These are phyloP conservation scores for Panaeolus papilionaceus DNA, from an alignment of 768 basidiomycete genomes.

Conservation along the genomic window DNA sequence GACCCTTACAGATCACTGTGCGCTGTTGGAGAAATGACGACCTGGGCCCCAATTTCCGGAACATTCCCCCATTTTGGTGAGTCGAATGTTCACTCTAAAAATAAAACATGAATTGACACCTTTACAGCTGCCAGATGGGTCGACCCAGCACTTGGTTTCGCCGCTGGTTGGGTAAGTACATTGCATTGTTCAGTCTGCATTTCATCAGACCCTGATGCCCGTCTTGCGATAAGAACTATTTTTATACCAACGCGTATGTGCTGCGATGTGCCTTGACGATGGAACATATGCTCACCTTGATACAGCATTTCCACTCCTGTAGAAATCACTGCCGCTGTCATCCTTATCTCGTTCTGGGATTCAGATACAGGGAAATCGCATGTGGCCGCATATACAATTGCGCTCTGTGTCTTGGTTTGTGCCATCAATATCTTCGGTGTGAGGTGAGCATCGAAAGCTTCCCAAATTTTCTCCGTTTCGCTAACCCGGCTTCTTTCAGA, in stretches of 20 bases:
- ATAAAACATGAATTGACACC: not conserved
- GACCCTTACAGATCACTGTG: constrained; percentile 55
- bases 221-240: constrained; percentile 41
- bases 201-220: constrained; percentile 13
- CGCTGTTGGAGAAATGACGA: constrained; percentile 81
- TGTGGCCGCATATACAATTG: constrained; percentile 60
- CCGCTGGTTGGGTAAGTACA: constrained; percentile 59
- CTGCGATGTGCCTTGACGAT: not conserved
- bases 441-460: constrained; percentile 41
- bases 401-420: constrained; percentile 63
- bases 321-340: constrained; percentile 76
- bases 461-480: not conserved
- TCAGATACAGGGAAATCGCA: constrained; percentile 47
- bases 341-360: constrained; percentile 80
- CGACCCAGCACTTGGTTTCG: constrained; percentile 63
- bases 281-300: constrained; percentile 5
- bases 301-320: constrained; percentile 67
- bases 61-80: constrained; percentile 76
- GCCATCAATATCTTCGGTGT: constrained; percentile 75
- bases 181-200: constrained; percentile 1
- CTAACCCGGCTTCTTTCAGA: constrained; percentile 32
- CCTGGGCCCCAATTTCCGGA: constrained; percentile 78
- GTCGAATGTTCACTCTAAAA: constrained; percentile 18
- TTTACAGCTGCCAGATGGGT: constrained; percentile 58
- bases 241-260: constrained; percentile 47